Base-by-base conservation (phyloP, 352 stramenopile genomes). In the Phytophthora sp. region DNA sequence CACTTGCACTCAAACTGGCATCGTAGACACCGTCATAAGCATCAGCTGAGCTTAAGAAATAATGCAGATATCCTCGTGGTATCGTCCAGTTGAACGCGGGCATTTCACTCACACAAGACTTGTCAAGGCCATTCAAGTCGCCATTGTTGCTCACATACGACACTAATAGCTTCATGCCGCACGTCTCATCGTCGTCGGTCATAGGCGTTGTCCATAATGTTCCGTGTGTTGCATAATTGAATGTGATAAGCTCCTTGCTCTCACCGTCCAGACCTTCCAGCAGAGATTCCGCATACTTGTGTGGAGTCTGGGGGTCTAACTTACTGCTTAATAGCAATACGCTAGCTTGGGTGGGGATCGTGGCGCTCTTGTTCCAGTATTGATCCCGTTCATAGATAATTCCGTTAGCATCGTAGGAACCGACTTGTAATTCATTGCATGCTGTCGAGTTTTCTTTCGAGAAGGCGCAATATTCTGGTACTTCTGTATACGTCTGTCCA, bases 311-410 rank as follows among this genome's bases (percentile, higher is more conserved):
- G 4, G 79, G 66, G 21, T 87, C 77, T n/a, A 90, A 13, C 38
- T 79, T 83, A 16, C 72, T 53, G 47, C 74, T 87, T 30, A 90
- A 23, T 21, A 90, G 30, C 5, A 90, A 33, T 15, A 88, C 79
- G 35, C 69, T 84, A 1, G 76, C 61, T 16, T 77, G 63, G 5
- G 11, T 58, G 2, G 79, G 73, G 29, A 86, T 79, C 7, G 36
- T 64, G 7, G 77, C 74, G 8, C 59, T 69, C 5, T 73, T 52
- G 59, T 86, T 85, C 71, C 71, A 89, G 63, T 85, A 86, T 38
- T 77, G 45, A 50, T 89, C 76, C 4, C 69, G 74, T 29, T 73
- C 41, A 54, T 89, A 89, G 20, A 72, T 31, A 31, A 86, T 66
- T 0, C 66, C 38, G 11, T 16, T 57, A 0, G 45, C 33, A 2